Percentiles rank a stretch among this genome's conserved stretches.
These are phyloP conservation scores for Fusarium nelsonii DNA, from an alignment of 2,329 filamentous ascomycete species.

Conservation along the genomic window DNA sequence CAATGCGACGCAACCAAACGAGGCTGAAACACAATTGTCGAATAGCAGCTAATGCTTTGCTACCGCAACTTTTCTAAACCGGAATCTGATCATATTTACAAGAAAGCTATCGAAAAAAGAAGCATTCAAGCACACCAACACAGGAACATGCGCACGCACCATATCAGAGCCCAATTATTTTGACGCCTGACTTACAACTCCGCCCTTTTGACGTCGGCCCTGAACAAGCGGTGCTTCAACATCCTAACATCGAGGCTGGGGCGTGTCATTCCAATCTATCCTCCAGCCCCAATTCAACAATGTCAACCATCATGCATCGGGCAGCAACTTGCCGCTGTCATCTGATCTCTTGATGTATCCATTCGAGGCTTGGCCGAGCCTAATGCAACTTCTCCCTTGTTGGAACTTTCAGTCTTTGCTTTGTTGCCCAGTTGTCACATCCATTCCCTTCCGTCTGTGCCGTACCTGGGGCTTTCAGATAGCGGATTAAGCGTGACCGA, in stretches of 20 bases:
- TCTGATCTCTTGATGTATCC: slow-evolving; percentile 16
- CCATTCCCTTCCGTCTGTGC: slow-evolving; percentile 23
- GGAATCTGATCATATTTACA: slow-evolving; percentile 21
- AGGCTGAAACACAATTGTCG: slow-evolving; percentile 40
- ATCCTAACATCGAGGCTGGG: slow-evolving; percentile 3
- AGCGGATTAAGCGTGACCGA: slow-evolving; percentile 20
- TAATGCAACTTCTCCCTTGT: slow-evolving; percentile 5
- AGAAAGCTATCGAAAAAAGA: slow-evolving; percentile 5
- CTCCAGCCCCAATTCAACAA: slow-evolving; percentile 7
- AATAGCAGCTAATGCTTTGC: slow-evolving; percentile 27
- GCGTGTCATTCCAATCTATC: slow-evolving; percentile 5
- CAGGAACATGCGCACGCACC: background rate
- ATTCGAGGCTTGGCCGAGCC: slow-evolving; percentile 9
- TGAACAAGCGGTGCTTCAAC: background rate
- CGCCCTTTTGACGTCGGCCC: slow-evolving; percentile 14
- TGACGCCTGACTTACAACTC: slow-evolving; percentile 27
- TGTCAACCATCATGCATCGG: slow-evolving; percentile 19
- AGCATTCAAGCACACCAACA: slow-evolving; percentile 5
- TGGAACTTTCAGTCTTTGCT: slow-evolving; percentile 3
- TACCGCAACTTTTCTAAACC: slow-evolving; percentile 12
- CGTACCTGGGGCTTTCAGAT: slow-evolving; percentile 8
- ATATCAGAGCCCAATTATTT: slow-evolving; percentile 29
- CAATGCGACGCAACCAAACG: slow-evolving; percentile 40
- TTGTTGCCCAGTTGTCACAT: slow-evolving; percentile 2
- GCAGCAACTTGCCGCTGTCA: slow-evolving; percentile 31